Conservation (phyloP, 1,284 basidiomycete species). For the Leccinum pallidistipes region DNA sequence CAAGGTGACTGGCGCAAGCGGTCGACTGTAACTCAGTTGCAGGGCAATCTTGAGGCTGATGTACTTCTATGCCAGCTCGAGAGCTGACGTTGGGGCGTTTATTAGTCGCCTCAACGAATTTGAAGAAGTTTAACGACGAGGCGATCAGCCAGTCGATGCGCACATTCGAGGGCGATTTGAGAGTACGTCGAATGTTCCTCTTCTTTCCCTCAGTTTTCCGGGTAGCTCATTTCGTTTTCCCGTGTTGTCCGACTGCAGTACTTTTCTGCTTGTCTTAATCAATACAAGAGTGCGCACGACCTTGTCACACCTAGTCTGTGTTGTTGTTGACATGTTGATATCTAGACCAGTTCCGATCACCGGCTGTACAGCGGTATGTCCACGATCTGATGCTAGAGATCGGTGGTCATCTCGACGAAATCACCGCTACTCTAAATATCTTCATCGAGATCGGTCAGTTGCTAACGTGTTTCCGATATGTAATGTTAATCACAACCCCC, state of each 20-base stretch:
- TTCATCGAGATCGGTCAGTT: conserved; percentile 54
- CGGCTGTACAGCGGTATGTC: conserved; percentile 54
- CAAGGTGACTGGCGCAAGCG: conserved; percentile 22
- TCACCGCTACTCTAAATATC: conserved; percentile 46
- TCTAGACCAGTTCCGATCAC: conserved; percentile 46
- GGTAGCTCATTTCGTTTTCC: background rate
- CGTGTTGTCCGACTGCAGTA: conserved; percentile 20
- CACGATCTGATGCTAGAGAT: conserved; percentile 53
- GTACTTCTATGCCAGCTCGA: conserved; percentile 39
- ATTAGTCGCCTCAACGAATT: conserved; percentile 53
- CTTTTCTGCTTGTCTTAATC: conserved; percentile 29
- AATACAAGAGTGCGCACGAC: conserved; percentile 25
- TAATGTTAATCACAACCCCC: conserved; percentile 4
- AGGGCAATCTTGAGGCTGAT: conserved; percentile 31
- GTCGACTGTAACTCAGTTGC: conserved; percentile 12
- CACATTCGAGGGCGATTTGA: conserved; percentile 50
- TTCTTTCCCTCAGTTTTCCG: background rate
- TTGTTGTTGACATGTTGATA: background rate
- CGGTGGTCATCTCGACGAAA: conserved; percentile 52
- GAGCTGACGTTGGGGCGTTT: conserved; percentile 48
- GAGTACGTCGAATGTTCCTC: conserved; percentile 30
- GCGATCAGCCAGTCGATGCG: conserved; percentile 51
- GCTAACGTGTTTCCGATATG: background rate
- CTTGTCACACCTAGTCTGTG: conserved; percentile 16
- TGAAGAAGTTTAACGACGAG: conserved; percentile 54